Base-by-base conservation (phyloP, 768 basidiomycete species). In the Trametes cinnabarina region DNA sequence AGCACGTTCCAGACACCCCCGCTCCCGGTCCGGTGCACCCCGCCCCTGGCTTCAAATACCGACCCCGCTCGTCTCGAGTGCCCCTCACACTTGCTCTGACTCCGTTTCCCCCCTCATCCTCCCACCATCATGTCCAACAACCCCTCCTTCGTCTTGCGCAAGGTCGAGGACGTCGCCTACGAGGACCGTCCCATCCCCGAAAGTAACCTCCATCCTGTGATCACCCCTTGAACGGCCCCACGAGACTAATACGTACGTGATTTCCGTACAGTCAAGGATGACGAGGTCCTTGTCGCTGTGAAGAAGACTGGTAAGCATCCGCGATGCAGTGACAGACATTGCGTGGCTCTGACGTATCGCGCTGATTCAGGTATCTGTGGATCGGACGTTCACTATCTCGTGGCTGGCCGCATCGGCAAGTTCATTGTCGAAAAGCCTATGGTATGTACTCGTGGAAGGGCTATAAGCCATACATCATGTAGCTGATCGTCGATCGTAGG, bases 241-340 rank as follows among this genome's bases (percentile, higher is more conserved):
- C 12, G 7, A 32, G 7, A 17, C 42, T 6, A 34, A 30, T 35
- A 25, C 41, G 51, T 51, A 46, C 47, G 52, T 53, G 41, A 47
- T 20, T 35, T 17, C 42, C 52, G 57, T 47, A 67, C 53, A 89
- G 88, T 90, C 60, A 77, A 80, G 19, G 81, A 80, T 53, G 77
- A 87, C 67, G 89, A 97, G 62, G 92, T 94, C 40, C 83, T 98
- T 20, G 84, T 98, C 32, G 79, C 89, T 65, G 88, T 98, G 40
- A 94, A 92, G 76, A 94, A 94, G 76, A 96, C 94, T 17, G 94
- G 92, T 86, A 58, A 58, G 80, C 65, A n/a, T 42, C 15, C n/a
- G 40, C 19, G 15, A 3, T 47, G 9, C 22, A 12, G 46, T 26
- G 55, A 41, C 28, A 37, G n/a, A 39, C 10, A 19, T 17, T 3